Evolutionary conservation across 139 green algal species (phyloP).

Genomic region (Nannochloris sp.): DNA sequence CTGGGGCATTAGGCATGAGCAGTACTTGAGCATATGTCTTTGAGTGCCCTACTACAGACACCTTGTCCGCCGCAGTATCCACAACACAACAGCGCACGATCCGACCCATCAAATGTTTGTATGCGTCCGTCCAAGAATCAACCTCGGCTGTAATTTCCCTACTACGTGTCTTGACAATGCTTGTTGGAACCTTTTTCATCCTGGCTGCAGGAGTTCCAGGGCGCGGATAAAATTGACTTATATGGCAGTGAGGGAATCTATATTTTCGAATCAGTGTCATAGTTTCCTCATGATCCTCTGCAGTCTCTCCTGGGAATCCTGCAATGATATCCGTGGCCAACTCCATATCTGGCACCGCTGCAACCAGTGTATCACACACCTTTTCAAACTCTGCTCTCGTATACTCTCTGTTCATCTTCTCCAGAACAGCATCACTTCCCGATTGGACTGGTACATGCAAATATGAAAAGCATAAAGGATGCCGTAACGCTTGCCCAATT

Average conservation of each 20-base stretch:
- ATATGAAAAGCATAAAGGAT: conserved; percentile 75
- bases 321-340: conserved; percentile 94
- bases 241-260: conserved; percentile 73
- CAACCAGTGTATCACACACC: conserved; percentile 66
- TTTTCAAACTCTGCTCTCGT: conserved; percentile 59
- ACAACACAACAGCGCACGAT: conserved; percentile 65
- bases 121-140: conserved; percentile 50
- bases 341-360: conserved; percentile 54
- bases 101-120: conserved; percentile 51
- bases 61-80: conserved; percentile 67
- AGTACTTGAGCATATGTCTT: conserved; percentile 75
- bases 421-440: conserved; percentile 69
- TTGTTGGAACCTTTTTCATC: conserved; percentile 58
- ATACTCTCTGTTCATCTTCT: conserved; percentile 89
- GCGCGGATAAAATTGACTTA: conserved; percentile 85
- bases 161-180: conserved; percentile 43
- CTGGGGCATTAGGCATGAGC: conserved; percentile 24
- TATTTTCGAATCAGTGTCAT: conserved; percentile 74
- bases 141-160: conserved; percentile 55
- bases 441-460: conserved; percentile 89
- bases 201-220: conserved; percentile 81
- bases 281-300: conserved; percentile 64
- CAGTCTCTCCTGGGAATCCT: conserved; percentile 60
- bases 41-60: conserved; percentile 66
- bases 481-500: conserved; percentile 37